Evolutionary conservation across 176 grass and related monocot genomes (phyloP), one percentile per base, ranked within the genome.

Genomic region (Puccinellia tenuiflora): DNA sequence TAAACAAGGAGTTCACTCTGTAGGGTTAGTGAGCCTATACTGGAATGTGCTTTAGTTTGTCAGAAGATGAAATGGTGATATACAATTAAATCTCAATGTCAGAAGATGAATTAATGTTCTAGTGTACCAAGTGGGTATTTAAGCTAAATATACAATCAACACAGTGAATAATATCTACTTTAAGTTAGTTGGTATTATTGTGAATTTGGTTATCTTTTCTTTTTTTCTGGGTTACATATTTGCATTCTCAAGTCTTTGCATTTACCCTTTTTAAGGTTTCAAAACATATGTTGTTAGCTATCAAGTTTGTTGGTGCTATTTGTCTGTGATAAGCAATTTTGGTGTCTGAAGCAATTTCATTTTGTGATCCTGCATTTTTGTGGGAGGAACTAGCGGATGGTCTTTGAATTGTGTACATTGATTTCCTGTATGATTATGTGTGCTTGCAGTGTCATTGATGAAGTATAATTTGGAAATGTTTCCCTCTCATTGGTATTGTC

Each of bases 261-360:
- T 62, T 83, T 69, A 21, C 13, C 0, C 20, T 33, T 69, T 60
- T 70, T 21, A 30, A 83, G 40, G 52, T 79, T 88, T 84, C 25
- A 60, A 50, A 47, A 26, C 53, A 15, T 48, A 62, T 78, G 39
- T 42, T 60, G 5, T 31, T 18, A 29, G 51, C 68, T 3, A 2
- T 22, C 37, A 80, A 10, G 28, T 74, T 87, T 79, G 6, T 51
- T 33, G 59, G 75, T 57, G n/a, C 34, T 74, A 21, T 57, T 42
- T 84, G 34, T 56, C 37, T 31, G 17, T 61, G 9, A 29, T 20
- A 45, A 45, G 28, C 21, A 84, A 75, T 84, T 52, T 29, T 40
- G 22, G 5, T 40, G 5, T 14, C 54, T 10, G 6, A 42, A 55
- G 22, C 24, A 30, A 71, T 25, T 33, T 15, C 13, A 33, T 72